Evolutionary conservation across 2,329 filamentous ascomycete genomes (phyloP).

Genomic region (Xylariaceae sp.): DNA sequence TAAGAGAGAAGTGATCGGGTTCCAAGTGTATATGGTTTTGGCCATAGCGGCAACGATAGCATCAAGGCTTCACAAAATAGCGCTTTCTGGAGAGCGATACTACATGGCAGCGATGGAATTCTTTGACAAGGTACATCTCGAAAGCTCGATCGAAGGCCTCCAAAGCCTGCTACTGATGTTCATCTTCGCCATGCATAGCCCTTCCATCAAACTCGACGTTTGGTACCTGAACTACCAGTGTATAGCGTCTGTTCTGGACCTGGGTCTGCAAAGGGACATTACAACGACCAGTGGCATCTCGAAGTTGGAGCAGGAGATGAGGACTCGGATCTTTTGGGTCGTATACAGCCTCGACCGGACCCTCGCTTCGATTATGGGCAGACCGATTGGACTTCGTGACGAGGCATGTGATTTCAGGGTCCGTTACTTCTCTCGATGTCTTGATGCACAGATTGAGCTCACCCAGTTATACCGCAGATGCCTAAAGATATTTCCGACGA

Average conservation of each 20-base stretch:
- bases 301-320: conserved; percentile 46
- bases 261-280: conserved; percentile 48
- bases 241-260: conserved; percentile 44
- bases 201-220: conserved; percentile 42
- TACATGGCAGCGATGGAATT: conserved; percentile 43
- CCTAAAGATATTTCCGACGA: too few species aligned
- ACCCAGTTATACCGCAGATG: too few species aligned
- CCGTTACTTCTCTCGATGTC: not conserved
- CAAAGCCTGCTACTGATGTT: conserved; percentile 44
- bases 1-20: conserved; percentile 29
- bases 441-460: not conserved
- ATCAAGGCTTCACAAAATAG: conserved; percentile 37
- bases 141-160: conserved; percentile 44
- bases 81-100: conserved; percentile 44
- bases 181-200: conserved; percentile 47
- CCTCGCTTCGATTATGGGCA: conserved; percentile 51
- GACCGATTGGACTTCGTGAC: conserved; percentile 50
- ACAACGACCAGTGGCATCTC: conserved; percentile 38
- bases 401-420: conserved; percentile 51
- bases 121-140: conserved; percentile 41
- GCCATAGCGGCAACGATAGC: conserved; percentile 44
- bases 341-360: conserved; percentile 47
- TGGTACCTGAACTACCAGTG: conserved; percentile 56
- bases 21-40: conserved; percentile 51
- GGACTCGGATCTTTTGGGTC: conserved; percentile 53